phyloP scores from a whole-genome alignment of 1,139 yeast genomes.

The Lizanozyma gosingica region DNA sequence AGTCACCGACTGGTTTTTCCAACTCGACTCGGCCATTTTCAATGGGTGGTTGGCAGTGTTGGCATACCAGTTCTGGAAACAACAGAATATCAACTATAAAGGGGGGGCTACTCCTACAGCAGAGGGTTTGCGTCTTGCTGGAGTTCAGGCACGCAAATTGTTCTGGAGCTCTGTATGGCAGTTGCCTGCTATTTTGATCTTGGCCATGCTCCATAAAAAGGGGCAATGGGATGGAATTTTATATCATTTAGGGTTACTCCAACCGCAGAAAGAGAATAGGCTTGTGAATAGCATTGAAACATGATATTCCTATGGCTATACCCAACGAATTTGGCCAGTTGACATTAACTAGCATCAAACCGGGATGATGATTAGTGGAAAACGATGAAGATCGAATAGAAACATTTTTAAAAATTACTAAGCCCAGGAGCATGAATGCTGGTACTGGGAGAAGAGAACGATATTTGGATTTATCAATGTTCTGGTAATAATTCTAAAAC shows the following conservation, averaged over 20 bases:
- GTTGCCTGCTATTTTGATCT: constrained; percentile 75
- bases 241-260: neutral
- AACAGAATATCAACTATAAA: constrained; percentile 52
- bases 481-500: too few species aligned
- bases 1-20: constrained; percentile 77
- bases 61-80: constrained; percentile 79
- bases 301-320: too few species aligned
- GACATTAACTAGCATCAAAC: too few species aligned
- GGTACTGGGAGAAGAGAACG: too few species aligned
- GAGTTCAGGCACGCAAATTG: constrained; percentile 65
- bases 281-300: neutral
- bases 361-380: too few species aligned
- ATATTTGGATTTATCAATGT: too few species aligned
- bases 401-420: too few species aligned
- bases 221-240: constrained; percentile 87
- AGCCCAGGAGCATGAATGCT: too few species aligned
- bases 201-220: constrained; percentile 91
- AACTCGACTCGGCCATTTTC: constrained; percentile 67
- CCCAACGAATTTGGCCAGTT: too few species aligned
- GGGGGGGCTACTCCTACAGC: constrained; percentile 16
- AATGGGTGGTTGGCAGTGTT: constrained; percentile 81
- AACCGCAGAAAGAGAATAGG: neutral
- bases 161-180: constrained; percentile 97
- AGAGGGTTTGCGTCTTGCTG: constrained; percentile 51
- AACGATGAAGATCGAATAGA: too few species aligned